Evolutionary conservation across 257 asterid species (phyloP).

Genomic region (Ilex asprella): DNA sequence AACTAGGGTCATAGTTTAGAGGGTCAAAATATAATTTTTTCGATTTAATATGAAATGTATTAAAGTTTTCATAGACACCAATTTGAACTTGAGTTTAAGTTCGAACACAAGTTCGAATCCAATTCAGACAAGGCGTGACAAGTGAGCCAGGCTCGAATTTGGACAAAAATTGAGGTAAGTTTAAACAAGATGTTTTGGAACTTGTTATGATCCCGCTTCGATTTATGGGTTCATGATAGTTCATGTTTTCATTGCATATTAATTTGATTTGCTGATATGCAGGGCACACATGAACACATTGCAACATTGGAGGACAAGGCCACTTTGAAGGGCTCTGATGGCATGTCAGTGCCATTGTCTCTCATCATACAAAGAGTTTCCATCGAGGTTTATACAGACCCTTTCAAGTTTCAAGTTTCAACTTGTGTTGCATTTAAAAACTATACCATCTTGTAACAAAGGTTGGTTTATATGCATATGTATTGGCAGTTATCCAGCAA

Average conservation of each 20-base stretch:
- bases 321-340: slow-evolving; percentile 30
- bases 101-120: too few species aligned
- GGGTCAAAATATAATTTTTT: too few species aligned
- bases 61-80: too few species aligned
- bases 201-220: too few species aligned
- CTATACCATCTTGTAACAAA: neutral
- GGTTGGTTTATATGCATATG: neutral
- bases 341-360: slow-evolving; percentile 40
- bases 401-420: neutral
- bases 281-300: slow-evolving; percentile 37
- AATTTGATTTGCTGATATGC: slow-evolving; percentile 6
- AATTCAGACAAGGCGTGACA: too few species aligned
- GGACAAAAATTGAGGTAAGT: too few species aligned
- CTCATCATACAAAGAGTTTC: slow-evolving; percentile 47
- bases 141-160: too few species aligned
- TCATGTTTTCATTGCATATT: neutral
- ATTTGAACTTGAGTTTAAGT: too few species aligned
- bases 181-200: too few species aligned
- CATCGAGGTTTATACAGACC: slow-evolving; percentile 43
- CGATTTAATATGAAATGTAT: too few species aligned
- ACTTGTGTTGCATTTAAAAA: neutral
- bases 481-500: slow-evolving; percentile 54
- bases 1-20: too few species aligned
- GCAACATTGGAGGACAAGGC: slow-evolving; percentile 31
- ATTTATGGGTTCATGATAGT: too few species aligned